phyloP scores from a whole-genome alignment of 345 rosid genomes.

The Pistacia atlantica region DNA sequence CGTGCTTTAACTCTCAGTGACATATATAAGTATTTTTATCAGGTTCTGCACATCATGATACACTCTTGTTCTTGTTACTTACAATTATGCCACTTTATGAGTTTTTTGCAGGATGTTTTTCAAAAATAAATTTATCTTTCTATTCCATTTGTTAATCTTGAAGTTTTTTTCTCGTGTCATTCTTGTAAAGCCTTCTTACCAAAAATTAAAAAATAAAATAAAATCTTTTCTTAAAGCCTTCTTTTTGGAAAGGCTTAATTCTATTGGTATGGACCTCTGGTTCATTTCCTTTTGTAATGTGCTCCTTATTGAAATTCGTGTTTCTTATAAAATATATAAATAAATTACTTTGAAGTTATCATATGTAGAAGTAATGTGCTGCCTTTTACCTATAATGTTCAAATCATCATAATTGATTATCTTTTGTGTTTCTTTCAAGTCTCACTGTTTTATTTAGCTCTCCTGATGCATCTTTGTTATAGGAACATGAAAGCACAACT shows the following conservation, averaged over 20 bases:
- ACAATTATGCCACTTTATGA: not conserved
- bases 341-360: no score
- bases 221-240: not conserved
- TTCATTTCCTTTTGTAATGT: not conserved
- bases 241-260: not conserved
- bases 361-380: not conserved
- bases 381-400: not conserved
- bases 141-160: not conserved
- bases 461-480: constrained; percentile 20
- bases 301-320: not conserved
- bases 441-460: constrained; percentile 22
- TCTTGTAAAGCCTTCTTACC: not conserved
- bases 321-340: not conserved
- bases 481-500: constrained; percentile 95
- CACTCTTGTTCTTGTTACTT: constrained; percentile 11
- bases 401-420: not conserved
- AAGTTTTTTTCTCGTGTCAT: not conserved
- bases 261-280: not conserved
- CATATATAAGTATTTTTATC: constrained; percentile 79
- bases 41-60: constrained; percentile 49
- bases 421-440: constrained; percentile 13
- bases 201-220: no score
- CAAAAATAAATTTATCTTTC: not conserved
- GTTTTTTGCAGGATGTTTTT: not conserved
- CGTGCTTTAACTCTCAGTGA: constrained; percentile 74